A percentile compares a stretch with the other conserved stretches of the same genome.
phyloP scores from a whole-genome alignment of 2,329 filamentous ascomycete genomes.

The Ophiostoma himal-ulmi region DNA sequence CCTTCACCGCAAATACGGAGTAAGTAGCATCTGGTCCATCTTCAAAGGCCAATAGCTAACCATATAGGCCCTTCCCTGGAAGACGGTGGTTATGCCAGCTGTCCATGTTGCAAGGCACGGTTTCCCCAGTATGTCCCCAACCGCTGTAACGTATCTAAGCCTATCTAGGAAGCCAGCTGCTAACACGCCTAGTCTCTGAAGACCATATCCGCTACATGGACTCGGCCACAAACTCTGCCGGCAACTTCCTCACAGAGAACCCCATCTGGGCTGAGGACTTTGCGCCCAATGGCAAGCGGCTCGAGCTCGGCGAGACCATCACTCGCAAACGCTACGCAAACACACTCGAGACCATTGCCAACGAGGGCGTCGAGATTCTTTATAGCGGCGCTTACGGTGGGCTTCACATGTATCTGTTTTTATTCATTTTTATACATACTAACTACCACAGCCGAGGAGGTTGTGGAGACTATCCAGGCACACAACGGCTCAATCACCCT shows the following conservation, averaged over 20 bases:
- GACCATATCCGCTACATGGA: constrained; percentile 73
- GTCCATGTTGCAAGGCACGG: constrained; percentile 67
- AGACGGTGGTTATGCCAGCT: constrained; percentile 65
- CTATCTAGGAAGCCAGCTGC: neutral
- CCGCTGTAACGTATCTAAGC: neutral
- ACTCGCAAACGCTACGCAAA: constrained; percentile 71
- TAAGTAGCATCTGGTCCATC: constrained; percentile 30
- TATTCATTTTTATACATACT: constrained; percentile 31
- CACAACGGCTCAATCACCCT: constrained; percentile 81
- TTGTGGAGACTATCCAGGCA: constrained; percentile 61
- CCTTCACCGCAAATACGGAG: constrained; percentile 66
- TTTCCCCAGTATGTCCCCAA: constrained; percentile 45
- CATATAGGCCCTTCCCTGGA: constrained; percentile 56
- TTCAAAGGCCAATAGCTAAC: constrained; percentile 1
- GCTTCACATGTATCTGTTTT: neutral
- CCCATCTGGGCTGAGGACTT: constrained; percentile 83
- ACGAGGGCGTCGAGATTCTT: constrained; percentile 49
- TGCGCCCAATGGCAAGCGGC: constrained; percentile 66
- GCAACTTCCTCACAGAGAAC: constrained; percentile 66
- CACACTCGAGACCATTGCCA: constrained; percentile 71
- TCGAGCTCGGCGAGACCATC: constrained; percentile 70
- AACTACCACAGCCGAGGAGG: constrained; percentile 52
- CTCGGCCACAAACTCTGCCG: constrained; percentile 30
- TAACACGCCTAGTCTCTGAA: constrained; percentile 47
- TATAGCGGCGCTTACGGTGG: constrained; percentile 35